Percentiles rank a stretch among this genome's conserved stretches.
phyloP scores from a whole-genome alignment of 2,329 filamentous ascomycete genomes.

The Aspergillus neoniger region DNA sequence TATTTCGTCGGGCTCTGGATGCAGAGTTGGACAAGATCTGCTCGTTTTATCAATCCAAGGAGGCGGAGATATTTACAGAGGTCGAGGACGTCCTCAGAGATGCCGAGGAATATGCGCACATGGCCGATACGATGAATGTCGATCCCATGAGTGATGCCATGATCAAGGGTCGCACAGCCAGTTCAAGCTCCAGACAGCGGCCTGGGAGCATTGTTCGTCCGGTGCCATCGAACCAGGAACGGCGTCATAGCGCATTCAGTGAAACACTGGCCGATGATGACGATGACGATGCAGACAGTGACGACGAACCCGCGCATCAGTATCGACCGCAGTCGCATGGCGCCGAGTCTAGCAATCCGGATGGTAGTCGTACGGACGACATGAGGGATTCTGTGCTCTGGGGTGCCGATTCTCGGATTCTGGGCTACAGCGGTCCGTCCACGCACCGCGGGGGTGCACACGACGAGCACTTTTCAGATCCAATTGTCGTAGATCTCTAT shows the following conservation, averaged over 20 bases:
- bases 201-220: constrained; percentile 52
- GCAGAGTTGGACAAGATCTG: constrained; percentile 91
- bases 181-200: constrained; percentile 45
- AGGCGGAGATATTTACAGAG: constrained; percentile 81
- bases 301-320: constrained; percentile 54
- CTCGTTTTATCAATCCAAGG: constrained; percentile 87
- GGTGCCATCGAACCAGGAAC: constrained; percentile 35
- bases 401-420: constrained; percentile 21
- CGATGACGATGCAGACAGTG: constrained; percentile 56
- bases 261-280: constrained; percentile 56
- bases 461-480: constrained; percentile 76
- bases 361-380: constrained; percentile 34
- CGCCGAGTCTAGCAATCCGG: constrained; percentile 29
- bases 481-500: constrained; percentile 68
- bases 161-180: constrained; percentile 44
- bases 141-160: constrained; percentile 46
- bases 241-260: constrained; percentile 49
- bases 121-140: constrained; percentile 50
- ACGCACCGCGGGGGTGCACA: constrained; percentile 39
- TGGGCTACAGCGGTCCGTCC: constrained; percentile 20
- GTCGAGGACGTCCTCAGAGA: constrained; percentile 76
- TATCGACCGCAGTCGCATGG: constrained; percentile 27
- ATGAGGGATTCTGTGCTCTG: constrained; percentile 39
- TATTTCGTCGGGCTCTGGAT: constrained; percentile 80
- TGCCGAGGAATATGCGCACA: constrained; percentile 66